phyloP scores from a whole-genome alignment of 176 grass and related monocot genomes.

The Cocos nucifera region DNA sequence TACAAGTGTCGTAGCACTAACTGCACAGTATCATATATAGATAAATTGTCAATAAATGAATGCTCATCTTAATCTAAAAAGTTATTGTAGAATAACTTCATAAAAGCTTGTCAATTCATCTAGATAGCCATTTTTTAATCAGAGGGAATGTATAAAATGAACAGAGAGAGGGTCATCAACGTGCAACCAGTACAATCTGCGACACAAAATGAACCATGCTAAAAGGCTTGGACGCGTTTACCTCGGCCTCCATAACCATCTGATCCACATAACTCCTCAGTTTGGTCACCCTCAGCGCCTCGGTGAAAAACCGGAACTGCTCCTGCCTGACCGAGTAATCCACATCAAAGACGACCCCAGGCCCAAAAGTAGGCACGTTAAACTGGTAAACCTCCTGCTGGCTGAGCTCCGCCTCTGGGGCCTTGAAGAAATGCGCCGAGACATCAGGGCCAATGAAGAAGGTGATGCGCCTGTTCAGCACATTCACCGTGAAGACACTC shows the following conservation, averaged over 20 bases:
- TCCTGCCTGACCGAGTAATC: constrained; percentile 71
- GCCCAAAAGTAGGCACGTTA: constrained; percentile 83
- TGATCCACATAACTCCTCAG: constrained; percentile 69
- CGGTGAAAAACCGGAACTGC: constrained; percentile 90
- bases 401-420: constrained; percentile 70
- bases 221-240: constrained; percentile 13
- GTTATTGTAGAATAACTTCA: too few species aligned
- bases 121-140: too few species aligned
- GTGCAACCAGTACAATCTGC: too few species aligned
- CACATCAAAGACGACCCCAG: constrained; percentile 70
- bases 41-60: too few species aligned
- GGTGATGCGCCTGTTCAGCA: constrained; percentile 56
- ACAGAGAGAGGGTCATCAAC: too few species aligned
- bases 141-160: too few species aligned
- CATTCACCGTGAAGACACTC: constrained; percentile 63
- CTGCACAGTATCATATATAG: too few species aligned
- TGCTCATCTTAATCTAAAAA: too few species aligned
- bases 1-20: too few species aligned
- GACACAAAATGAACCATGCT: neutral
- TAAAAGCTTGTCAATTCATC: too few species aligned
- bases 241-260: constrained; percentile 81
- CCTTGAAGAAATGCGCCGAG: constrained; percentile 81
- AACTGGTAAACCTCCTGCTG: constrained; percentile 95
- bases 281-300: constrained; percentile 61
- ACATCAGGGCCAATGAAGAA: constrained; percentile 85